phyloP scores from a whole-genome alignment of 345 rosid genomes.

The Salix exigua region DNA sequence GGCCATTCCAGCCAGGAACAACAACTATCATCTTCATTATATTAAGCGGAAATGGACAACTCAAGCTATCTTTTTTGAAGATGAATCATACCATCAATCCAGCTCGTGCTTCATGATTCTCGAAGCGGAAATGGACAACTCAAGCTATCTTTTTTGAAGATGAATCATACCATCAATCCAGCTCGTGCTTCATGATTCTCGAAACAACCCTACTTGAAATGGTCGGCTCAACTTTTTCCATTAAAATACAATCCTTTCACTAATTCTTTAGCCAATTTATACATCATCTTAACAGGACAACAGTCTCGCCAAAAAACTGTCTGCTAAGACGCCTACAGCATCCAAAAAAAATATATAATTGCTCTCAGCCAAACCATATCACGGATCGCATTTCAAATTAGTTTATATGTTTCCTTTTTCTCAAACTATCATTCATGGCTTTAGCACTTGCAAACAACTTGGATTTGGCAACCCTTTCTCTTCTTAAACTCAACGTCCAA shows the following conservation, averaged over 20 bases:
- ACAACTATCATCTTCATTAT: no score
- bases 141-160: not conserved
- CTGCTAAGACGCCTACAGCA: constrained; percentile 18
- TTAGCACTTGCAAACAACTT: no score
- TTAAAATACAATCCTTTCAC: not conserved
- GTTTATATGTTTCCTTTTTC: no score
- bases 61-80: not conserved
- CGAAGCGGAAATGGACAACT: not conserved
- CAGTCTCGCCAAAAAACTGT: not conserved
- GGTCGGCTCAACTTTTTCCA: constrained; percentile 18
- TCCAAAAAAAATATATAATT: not conserved
- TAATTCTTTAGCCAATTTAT: not conserved
- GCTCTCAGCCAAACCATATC: not conserved
- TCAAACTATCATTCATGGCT: no score
- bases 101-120: no score
- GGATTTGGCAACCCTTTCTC: no score
- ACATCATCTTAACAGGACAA: constrained; percentile 19
- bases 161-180: not conserved
- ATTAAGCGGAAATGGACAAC: not conserved
- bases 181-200: constrained; percentile 2
- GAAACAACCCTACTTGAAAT: constrained; percentile 12
- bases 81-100: not conserved
- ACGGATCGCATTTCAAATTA: not conserved
- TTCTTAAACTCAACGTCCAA: no score
- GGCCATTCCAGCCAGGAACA: no score